These are phyloP conservation scores for Leccinum pachyderme DNA, from an alignment of 1,284 basidiomycete genomes.

Conservation along the genomic window DNA sequence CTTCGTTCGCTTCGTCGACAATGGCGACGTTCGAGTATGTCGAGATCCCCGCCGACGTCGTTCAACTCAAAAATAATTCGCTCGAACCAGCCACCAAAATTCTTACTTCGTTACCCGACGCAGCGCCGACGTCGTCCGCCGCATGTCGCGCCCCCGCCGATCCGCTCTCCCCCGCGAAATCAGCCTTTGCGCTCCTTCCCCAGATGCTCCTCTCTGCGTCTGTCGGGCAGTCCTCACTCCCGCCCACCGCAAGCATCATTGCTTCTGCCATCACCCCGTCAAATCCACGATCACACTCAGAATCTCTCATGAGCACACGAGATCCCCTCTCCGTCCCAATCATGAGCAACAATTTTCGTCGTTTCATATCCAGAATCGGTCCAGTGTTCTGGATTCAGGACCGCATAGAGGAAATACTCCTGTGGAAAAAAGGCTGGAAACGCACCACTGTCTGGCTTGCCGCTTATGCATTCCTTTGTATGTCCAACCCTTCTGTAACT, in stretches of 20 bases:
- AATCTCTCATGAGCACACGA: conserved; percentile 42
- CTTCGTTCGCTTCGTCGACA: conserved; percentile 3
- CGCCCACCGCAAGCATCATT: conserved; percentile 7
- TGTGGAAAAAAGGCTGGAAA: conserved; percentile 71
- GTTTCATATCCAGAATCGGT: conserved; percentile 65
- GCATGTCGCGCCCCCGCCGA: conserved; percentile 6
- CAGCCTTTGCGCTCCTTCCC: conserved; percentile 27
- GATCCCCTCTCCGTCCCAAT: conserved; percentile 72
- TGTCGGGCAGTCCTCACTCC: neutral
- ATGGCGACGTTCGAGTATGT: conserved; percentile 55
- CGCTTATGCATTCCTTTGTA: conserved; percentile 69
- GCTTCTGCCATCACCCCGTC: conserved; percentile 22
- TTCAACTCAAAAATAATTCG: conserved; percentile 37
- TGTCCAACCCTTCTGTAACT: conserved; percentile 26
- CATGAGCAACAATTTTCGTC: conserved; percentile 68
- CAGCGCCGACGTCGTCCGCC: conserved; percentile 5
- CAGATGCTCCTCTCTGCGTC: conserved; percentile 27
- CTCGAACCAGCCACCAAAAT: conserved; percentile 44
- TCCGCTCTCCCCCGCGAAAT: conserved; percentile 19
- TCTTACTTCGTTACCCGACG: conserved; percentile 44
- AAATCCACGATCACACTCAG: conserved; percentile 19
- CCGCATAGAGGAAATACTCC: conserved; percentile 66
- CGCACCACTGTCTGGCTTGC: conserved; percentile 66
- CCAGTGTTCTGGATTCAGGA: conserved; percentile 80
- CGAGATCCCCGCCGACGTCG: conserved; percentile 47